Base-by-base conservation (phyloP, 2,329 filamentous ascomycete species). In the Cladosporium velox region DNA sequence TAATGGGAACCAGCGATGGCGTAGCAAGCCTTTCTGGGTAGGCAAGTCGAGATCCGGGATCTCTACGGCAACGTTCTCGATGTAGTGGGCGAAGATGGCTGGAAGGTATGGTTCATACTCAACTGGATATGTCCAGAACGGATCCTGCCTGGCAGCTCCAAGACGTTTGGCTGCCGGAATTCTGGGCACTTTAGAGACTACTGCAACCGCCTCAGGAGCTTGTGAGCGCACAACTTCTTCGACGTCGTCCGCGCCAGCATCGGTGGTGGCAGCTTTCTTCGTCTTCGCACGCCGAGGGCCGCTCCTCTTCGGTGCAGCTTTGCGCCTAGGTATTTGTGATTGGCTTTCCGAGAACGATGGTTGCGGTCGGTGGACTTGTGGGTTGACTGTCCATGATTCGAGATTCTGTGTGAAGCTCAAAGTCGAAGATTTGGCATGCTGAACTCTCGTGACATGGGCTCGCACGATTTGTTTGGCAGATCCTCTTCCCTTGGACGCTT, bases 41-140 rank as follows among this genome's bases (percentile, higher is more conserved):
- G 74, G 75, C 14, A 73, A 74, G 58, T 80, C 79, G 21, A 81
- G 70, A 57, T 80, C 79, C 18, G 78, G 77, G 41, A 80, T 79
- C 44, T 80, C 76, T n/a, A 79, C 76, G 3, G 79, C 78, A 58
- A 81, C 76, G 57, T 75, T 70, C 58, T 68, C 65, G 28, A 71
- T 70, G 65, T 67, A 70, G 41, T 70, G 69, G 30, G 67, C 69
- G 58, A 70, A 67, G 30, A 70, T 67, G 12, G 67, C 65, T 26
- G 67, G 51, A 2, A 70, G 65, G 18, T 66, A 59, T 30, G 67
- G 67, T 35, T 70, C 52, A 30, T 70, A 68, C 15, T 71, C 69
- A 10, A 68, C 67, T 11, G 68, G 66, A 57, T 67, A 68, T 3
- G 65, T 60, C 67, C 68, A 71, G 67, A 69, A 71, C 24, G 69